These are phyloP conservation scores for Ceratocystis albifundus DNA, from an alignment of 2,329 filamentous ascomycete genomes.

Conservation along the genomic window DNA sequence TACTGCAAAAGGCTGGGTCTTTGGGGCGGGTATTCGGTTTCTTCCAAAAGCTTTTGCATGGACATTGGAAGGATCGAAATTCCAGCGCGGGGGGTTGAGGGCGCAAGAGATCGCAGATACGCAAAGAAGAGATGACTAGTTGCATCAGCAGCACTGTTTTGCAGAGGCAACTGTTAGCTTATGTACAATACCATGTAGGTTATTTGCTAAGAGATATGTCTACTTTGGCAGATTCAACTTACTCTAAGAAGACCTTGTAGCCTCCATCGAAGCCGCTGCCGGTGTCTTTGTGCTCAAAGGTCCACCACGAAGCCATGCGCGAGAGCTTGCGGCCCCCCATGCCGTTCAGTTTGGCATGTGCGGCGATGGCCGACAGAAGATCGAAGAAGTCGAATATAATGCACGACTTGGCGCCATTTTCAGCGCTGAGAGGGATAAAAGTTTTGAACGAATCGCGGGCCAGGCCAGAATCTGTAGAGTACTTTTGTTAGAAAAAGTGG, in stretches of 20 bases:
- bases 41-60: slow-evolving; percentile 76
- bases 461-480: slow-evolving; percentile 65
- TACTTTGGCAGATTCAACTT: not conserved
- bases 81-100: slow-evolving; percentile 63
- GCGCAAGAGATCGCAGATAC: slow-evolving; percentile 79
- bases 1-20: slow-evolving; percentile 64
- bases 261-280: slow-evolving; percentile 89
- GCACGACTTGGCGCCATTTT: slow-evolving; percentile 69
- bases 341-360: slow-evolving; percentile 86
- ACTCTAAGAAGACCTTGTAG: slow-evolving; percentile 73
- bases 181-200: not conserved
- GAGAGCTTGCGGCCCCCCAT: slow-evolving; percentile 89
- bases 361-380: slow-evolving; percentile 76
- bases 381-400: slow-evolving; percentile 98
- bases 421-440: slow-evolving; percentile 88
- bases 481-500: slow-evolving; percentile 4
- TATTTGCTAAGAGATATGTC: slow-evolving; percentile 14
- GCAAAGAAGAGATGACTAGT: slow-evolving; percentile 97
- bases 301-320: slow-evolving; percentile 95
- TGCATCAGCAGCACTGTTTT: slow-evolving; percentile 71
- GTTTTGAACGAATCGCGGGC: slow-evolving; percentile 90
- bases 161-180: slow-evolving; percentile 29
- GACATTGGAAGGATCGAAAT: slow-evolving; percentile 83
- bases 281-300: slow-evolving; percentile 80
- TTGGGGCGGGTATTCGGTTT: slow-evolving; percentile 87